A percentile compares a stretch with the other conserved stretches of the same genome.
Conservation (phyloP, 306 rosid species). For the Purshia tridentata region DNA sequence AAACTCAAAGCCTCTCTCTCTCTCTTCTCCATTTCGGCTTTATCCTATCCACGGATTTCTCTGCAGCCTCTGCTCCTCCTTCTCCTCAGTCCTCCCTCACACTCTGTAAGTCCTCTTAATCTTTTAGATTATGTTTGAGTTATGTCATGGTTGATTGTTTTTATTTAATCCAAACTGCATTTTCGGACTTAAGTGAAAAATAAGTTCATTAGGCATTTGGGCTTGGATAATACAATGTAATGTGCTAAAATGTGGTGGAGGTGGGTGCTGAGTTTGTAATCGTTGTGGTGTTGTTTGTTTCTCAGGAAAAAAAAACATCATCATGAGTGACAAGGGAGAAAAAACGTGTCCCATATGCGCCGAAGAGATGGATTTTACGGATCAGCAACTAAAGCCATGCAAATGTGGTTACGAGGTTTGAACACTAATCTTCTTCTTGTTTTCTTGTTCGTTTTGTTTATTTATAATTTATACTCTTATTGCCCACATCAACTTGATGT, state of each 20-base stretch:
- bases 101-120: neutral
- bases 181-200: too few species aligned
- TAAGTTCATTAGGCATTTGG: too few species aligned
- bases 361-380: constrained; percentile 98
- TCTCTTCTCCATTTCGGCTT: neutral
- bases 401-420: constrained; percentile 91
- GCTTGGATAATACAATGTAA: neutral
- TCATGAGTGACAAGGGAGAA: constrained; percentile 91
- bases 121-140: too few species aligned
- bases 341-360: constrained; percentile 95
- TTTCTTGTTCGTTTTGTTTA: neutral
- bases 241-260: neutral
- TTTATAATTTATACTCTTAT: neutral
- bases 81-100: neutral
- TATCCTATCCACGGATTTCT: constrained; percentile 8
- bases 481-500: neutral
- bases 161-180: neutral
- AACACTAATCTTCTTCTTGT: neutral
- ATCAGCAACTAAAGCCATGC: constrained; percentile 97
- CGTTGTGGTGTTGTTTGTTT: neutral
- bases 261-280: neutral
- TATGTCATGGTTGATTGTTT: too few species aligned
- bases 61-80: neutral
- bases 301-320: constrained; percentile 29
- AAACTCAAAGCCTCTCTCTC: neutral